Percentiles rank a stretch among this genome's conserved stretches.
phyloP scores from a whole-genome alignment of 768 basidiomycete genomes.

The Plicaturopsis crispa region DNA sequence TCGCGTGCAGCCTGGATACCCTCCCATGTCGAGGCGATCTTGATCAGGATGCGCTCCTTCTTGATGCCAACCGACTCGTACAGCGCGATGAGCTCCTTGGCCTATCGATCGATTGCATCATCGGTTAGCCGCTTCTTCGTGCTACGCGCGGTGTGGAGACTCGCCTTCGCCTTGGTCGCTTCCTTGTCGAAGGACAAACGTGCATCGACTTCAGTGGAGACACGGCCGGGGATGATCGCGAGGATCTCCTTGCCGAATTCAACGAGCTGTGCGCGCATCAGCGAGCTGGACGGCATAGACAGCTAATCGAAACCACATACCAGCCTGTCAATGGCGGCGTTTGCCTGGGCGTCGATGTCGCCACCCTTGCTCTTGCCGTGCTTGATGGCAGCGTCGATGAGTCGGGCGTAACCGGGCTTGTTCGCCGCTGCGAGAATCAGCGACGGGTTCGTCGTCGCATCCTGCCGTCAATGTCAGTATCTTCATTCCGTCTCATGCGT shows the following conservation, averaged over 20 bases:
- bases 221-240: conserved; percentile 92
- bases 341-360: conserved; percentile 64
- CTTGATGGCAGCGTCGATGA: conserved; percentile 70
- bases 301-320: conserved; percentile 34
- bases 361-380: conserved; percentile 80
- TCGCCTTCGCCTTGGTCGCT: conserved; percentile 80
- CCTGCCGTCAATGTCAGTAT: conserved; percentile 34
- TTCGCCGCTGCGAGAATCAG: conserved; percentile 89
- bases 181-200: conserved; percentile 95
- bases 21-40: conserved; percentile 99
- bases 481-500: background rate
- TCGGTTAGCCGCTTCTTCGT: conserved; percentile 7
- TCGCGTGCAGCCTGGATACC: conserved; percentile 98
- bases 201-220: conserved; percentile 98
- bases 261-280: conserved; percentile 56
- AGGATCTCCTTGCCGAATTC: conserved; percentile 98
- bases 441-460: conserved; percentile 98
- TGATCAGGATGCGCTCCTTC: conserved; percentile 95
- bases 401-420: conserved; percentile 76
- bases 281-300: background rate
- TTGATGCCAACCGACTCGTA: conserved; percentile 92
- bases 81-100: conserved; percentile 83
- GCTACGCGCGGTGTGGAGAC: conserved; percentile 7
- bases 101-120: no score
- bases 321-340: conserved; percentile 82